Conservation (phyloP, 495 filamentous ascomycete genomes). For the Pyrenula aspistea region DNA sequence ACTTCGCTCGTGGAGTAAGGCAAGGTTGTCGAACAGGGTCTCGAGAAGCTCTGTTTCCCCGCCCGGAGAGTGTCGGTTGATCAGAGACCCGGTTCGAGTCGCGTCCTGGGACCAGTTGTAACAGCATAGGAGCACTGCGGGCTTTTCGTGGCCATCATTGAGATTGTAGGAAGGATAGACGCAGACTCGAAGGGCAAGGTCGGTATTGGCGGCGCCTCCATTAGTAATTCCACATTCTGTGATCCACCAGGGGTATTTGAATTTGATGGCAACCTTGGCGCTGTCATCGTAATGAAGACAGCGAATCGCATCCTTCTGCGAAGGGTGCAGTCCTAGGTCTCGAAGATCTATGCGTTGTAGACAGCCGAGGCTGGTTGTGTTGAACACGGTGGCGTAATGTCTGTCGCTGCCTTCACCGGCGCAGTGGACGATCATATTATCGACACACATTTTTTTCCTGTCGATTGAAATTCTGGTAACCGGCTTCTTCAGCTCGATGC, state of each 20-base stretch:
- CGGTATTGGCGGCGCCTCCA: slow-evolving; percentile 23
- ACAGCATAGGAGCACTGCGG: slow-evolving; percentile 22
- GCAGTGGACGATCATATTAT: no score
- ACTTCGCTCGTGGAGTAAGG: no score
- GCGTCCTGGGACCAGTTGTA: slow-evolving; percentile 34
- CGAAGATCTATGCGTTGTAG: slow-evolving; percentile 12
- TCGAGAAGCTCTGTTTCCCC: no score
- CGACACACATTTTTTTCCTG: no score
- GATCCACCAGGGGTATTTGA: slow-evolving; percentile 14
- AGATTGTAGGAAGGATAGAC: slow-evolving; percentile 34
- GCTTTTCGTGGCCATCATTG: slow-evolving; percentile 3
- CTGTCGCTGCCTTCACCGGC: no score
- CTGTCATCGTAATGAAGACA: slow-evolving; percentile 12
- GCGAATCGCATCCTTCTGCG: slow-evolving; percentile 11
- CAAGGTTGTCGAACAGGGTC: no score
- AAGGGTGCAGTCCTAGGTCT: slow-evolving; percentile 3
- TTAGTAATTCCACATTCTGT: slow-evolving; percentile 7
- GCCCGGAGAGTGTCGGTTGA: no score
- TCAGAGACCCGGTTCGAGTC: slow-evolving; percentile 20
- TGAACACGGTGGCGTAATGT: slow-evolving; percentile 13
- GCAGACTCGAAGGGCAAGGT: slow-evolving; percentile 21
- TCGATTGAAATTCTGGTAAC: no score
- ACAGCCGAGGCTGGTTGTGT: slow-evolving; percentile 8
- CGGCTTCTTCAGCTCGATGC: no score
- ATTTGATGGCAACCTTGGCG: slow-evolving; percentile 14